phyloP scores from a whole-genome alignment of 2,329 filamentous ascomycete genomes.

The Ilyonectria sp. region DNA sequence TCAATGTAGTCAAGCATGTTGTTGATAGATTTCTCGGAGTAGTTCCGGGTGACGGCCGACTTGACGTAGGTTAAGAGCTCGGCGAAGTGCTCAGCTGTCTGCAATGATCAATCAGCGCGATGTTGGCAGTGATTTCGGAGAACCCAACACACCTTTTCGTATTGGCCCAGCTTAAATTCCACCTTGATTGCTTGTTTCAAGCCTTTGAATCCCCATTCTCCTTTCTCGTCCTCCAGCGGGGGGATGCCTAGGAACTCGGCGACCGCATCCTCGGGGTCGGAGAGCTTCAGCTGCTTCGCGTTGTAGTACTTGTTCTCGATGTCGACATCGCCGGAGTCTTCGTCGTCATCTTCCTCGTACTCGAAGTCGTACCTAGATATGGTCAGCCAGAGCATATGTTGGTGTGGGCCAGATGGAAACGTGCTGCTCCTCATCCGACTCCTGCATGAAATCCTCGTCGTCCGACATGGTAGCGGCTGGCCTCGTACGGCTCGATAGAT shows the following conservation, averaged over 20 bases:
- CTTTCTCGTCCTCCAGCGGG: slow-evolving; percentile 88
- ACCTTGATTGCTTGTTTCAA: slow-evolving; percentile 98
- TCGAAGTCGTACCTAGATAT: slow-evolving; percentile 87
- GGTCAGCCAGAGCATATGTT: slow-evolving; percentile 37
- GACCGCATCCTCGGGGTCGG: slow-evolving; percentile 89
- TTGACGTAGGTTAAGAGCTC: slow-evolving; percentile 98
- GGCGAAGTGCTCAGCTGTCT: slow-evolving; percentile 93
- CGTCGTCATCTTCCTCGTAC: slow-evolving; percentile 93
- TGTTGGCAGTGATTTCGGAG: background rate
- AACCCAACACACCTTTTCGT: slow-evolving; percentile 76
- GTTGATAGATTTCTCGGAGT: slow-evolving; percentile 99
- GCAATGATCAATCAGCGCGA: slow-evolving; percentile 65
- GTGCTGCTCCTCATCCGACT: slow-evolving; percentile 63
- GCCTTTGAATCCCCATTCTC: slow-evolving; percentile 99
- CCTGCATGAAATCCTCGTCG: slow-evolving; percentile 66
- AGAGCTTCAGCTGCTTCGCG: slow-evolving; percentile 94
- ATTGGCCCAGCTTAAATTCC: slow-evolving; percentile 92
- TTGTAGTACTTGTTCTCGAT: slow-evolving; percentile 99
- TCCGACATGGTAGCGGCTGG: slow-evolving; percentile 61
- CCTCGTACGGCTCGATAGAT: background rate
- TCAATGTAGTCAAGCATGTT: slow-evolving; percentile 99
- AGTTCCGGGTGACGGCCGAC: slow-evolving; percentile 96
- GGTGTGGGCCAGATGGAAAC: slow-evolving; percentile 26
- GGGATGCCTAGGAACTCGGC: slow-evolving; percentile 94
- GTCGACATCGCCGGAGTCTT: slow-evolving; percentile 89